Evolutionary conservation across 805 yeast genomes (phyloP), one percentile per base, ranked within the genome.

Genomic region (Nakazawaea siamensis): DNA sequence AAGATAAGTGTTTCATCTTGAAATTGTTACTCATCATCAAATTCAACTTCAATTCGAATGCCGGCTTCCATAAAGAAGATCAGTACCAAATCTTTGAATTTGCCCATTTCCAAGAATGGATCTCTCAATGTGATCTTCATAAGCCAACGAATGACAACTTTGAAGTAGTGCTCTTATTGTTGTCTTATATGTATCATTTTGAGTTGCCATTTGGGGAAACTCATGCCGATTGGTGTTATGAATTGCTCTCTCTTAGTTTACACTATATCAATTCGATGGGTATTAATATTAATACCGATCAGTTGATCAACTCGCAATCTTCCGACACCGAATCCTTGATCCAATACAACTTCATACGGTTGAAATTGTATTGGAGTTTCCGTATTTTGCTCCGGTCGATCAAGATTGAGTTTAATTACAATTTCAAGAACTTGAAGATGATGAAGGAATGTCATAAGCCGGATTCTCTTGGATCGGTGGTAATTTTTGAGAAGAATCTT

Each of bases 21-120:
- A 72, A 71, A 46, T 65, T 75, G 23, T 69, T 73, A 54, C 50
- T 73, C 18, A 64, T 67, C 56, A 62, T 73, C 53, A 71, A 69
- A 62, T 72, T 53, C 64, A 70, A 46, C 46, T 63, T 39, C 48
- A 37, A 37, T 16, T 60, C 50, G 52, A 62, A 52, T 43, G 70
- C 57, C 58, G 62, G 41, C 43, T 62, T 33, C 43, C 28, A 31
- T 38, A 16, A 16, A 8, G 27, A 29, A 27, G 31, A 44, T 32
- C 35, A 58, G 26, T 35, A 57, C 16, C 55, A 54, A 34, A 41
- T 58, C 31, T 49, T 58, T 45, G 43, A 51, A 54, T 34, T 58
- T 51, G 37, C 53, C 50, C 46, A 66, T 65, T 23, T 62, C 54
- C 7, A 14, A 6, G 46, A 66, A 57, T 42, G 72, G 52, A 43